Percentiles rank a stretch among this genome's conserved stretches.
These are phyloP conservation scores for Pochonia chlamydosporia DNA, from an alignment of 2,329 filamentous ascomycete genomes.

Conservation along the genomic window DNA sequence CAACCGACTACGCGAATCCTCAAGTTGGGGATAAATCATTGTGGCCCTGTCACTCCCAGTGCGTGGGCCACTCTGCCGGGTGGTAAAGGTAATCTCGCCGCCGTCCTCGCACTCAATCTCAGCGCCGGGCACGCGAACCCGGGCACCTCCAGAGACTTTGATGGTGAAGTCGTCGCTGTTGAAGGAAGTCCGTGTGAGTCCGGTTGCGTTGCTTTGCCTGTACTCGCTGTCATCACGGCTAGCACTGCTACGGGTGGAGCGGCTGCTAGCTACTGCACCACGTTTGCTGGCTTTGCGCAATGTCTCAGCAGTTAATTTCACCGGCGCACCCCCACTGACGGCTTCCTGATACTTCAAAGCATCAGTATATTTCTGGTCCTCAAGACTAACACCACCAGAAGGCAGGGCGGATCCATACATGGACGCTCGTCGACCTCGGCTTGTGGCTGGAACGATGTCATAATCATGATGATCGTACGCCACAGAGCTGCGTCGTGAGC, in stretches of 20 bases:
- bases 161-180: constrained; percentile 55
- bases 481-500: constrained; percentile 28
- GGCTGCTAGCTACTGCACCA: constrained; percentile 44
- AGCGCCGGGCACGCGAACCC: constrained; percentile 49
- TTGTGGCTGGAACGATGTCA: constrained; percentile 33
- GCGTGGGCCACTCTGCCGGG: constrained; percentile 25
- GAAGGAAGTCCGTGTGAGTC: constrained; percentile 48
- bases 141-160: constrained; percentile 50
- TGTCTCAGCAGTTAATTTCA: constrained; percentile 50
- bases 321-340: constrained; percentile 35
- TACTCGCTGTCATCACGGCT: constrained; percentile 61
- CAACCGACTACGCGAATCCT: constrained; percentile 37
- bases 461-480: constrained; percentile 33
- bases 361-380: constrained; percentile 32
- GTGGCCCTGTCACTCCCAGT: constrained; percentile 47
- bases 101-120: constrained; percentile 55
- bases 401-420: constrained; percentile 32
- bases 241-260: constrained; percentile 51
- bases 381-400: constrained; percentile 26
- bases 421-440: constrained; percentile 32
- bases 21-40: constrained; percentile 39
- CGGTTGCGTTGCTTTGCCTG: constrained; percentile 54
- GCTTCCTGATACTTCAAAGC: constrained; percentile 47
- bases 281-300: constrained; percentile 44
- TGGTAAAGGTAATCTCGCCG: constrained; percentile 52